Conservation (phyloP, 2,329 filamentous ascomycete species). For the Cercospora zeina region DNA sequence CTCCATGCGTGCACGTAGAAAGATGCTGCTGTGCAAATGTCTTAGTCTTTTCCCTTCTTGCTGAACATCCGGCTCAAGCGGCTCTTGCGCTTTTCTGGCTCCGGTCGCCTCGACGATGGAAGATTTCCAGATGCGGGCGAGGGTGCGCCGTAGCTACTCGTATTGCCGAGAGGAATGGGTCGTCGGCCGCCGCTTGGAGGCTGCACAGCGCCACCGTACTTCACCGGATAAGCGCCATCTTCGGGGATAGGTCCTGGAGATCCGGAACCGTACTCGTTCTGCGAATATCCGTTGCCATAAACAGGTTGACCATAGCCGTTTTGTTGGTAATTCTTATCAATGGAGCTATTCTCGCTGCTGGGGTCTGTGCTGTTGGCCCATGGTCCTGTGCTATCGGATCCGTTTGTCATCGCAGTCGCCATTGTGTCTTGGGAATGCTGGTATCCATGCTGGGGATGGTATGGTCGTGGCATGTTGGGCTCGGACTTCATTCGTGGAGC, state of each 20-base stretch:
- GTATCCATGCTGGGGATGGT: constrained; percentile 56
- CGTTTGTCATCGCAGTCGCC: constrained; percentile 72
- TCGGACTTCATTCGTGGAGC: constrained; percentile 47
- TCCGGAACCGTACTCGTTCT: constrained; percentile 36
- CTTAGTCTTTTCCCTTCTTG: constrained; percentile 51
- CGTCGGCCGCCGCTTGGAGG: constrained; percentile 35
- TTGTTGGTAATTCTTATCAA: constrained; percentile 61
- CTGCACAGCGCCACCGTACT: constrained; percentile 30
- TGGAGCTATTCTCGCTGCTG: constrained; percentile 89
- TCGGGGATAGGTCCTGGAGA: constrained; percentile 46
- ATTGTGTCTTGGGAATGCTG: constrained; percentile 86
- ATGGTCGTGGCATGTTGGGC: constrained; percentile 46
- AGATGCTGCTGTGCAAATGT: constrained; percentile 3
- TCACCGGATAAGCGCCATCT: constrained; percentile 35
- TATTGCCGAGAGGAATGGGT: constrained; percentile 36
- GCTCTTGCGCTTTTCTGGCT: constrained; percentile 76
- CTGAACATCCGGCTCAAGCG: constrained; percentile 86
- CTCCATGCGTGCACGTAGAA: background rate
- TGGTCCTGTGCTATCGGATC: constrained; percentile 68
- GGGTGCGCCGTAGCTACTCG: constrained; percentile 20
- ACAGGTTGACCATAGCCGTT: constrained; percentile 46
- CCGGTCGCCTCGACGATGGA: constrained; percentile 32
- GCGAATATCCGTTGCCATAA: constrained; percentile 35
- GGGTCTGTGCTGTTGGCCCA: constrained; percentile 82
- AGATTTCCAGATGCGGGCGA: constrained; percentile 22